Evolutionary conservation across 768 basidiomycete species (phyloP), one percentile per base, ranked within the genome.

Genomic region (Mycena amicta): DNA sequence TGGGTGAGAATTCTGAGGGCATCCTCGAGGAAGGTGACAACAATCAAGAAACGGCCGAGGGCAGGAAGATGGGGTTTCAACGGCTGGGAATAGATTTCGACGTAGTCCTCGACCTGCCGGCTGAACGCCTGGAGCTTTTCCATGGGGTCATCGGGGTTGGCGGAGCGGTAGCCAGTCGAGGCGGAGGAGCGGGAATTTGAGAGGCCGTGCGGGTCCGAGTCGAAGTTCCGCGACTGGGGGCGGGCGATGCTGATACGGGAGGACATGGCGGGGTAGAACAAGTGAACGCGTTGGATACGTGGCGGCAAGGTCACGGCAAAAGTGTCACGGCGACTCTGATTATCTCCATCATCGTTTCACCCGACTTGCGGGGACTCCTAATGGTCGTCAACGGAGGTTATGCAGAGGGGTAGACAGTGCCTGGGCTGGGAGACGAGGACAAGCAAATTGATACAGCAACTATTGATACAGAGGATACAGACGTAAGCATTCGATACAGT

Each of bases 11-110:
- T 98, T 63, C 97, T 80, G 68, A 96, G 74, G 8, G 97, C 93
- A 71, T 99, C 97, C 80, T 99, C 97, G 73, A 95, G 79, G 77
- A 99, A 99, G 11, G 97, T 99, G 40, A 97, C 94, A 52, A 99
- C 93, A 73, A 98, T 98, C 58, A 99, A 75, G 76, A 98, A 98
- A 66, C 97, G 86, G 57, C 95, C 96, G 72, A 98, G 88, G 54
- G 93, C 88, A 40, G 97, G 97, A 67, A 99, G 82, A 72, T 95
- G 88, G 53, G 97, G 97, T 71, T 89, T 88, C 75, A 98, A 80
- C 20, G 97, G 97, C 70, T 97, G 90, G 6, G 94, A 89, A 75
- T 90, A 90, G 64, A 92, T 88, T 72, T 98, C 97, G 70, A 97
- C 83, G 62, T 87, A 79, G 76, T 99, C 97, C 77, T 99, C 97